Evolutionary conservation across 371 early-diverging fungal genomes (phyloP), one percentile per base, ranked within the genome.

Genomic region (Mucor indicus): DNA sequence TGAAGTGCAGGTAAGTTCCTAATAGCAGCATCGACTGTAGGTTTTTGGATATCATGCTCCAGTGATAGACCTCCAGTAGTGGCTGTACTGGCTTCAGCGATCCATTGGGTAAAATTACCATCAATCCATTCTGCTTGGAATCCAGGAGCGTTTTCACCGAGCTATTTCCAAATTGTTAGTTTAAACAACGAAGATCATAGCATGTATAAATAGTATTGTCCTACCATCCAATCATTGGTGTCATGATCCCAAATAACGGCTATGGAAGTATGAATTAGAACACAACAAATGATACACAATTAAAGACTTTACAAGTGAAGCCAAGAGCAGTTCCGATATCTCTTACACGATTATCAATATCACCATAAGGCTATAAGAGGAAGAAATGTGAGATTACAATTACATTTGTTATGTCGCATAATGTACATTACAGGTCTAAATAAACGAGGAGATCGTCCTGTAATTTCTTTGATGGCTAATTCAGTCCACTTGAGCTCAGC

Each of bases 401-500:
- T n/a, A n/a, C n/a, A n/a, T n/a, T n/a, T n/a, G n/a, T n/a, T n/a
- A n/a, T n/a, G n/a, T n/a, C n/a, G n/a, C n/a, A n/a, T n/a, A n/a
- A n/a, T n/a, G n/a, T n/a, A n/a, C n/a, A n/a, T 51, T 74, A 74
- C 70, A 51, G 72, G 75, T 55, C 75, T 66, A 49, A 72, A 72
- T 17, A 67, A 62, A 35, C 61, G 59, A 48, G 72, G 75, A 32
- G 72, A 67, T 3, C 58, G 57, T 38, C 87, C 87, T 33, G 75
- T 83, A 32, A 80, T 74, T 21, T 77, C 77, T 55, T 83, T 59
- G 60, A 90, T 83, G 38, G 80, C 79, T 37, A 64, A 52, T 57
- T 79, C 85, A 10, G 77, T 84, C 81, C 80, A 86, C 55, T 79
- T 80, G 31, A 88, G 60, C 59, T 90, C 89, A 42, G 85, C 85